Evolutionary conservation across 2,329 filamentous ascomycete genomes (phyloP).

Genomic region (Ilyonectria destructans): DNA sequence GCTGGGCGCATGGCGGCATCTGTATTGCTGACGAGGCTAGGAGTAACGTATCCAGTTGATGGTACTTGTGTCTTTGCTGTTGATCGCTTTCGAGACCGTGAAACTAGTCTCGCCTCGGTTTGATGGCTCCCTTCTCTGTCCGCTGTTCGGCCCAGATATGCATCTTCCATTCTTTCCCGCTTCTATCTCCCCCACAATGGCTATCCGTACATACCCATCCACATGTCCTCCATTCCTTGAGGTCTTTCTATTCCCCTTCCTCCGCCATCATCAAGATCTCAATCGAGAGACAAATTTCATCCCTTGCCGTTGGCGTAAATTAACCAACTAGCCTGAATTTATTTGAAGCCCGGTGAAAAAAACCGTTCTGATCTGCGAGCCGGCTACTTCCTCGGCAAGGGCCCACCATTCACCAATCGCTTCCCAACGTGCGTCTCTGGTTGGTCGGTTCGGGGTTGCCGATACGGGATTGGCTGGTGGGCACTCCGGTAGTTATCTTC

Average conservation of each 20-base stretch:
- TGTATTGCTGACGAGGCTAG: neutral
- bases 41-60: no score
- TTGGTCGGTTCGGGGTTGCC: constrained; percentile 16
- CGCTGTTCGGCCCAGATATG: neutral
- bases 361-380: constrained; percentile 14
- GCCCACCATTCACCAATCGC: constrained; percentile 47
- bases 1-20: constrained; percentile 5
- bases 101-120: neutral
- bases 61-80: neutral
- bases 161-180: neutral
- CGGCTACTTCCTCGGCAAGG: constrained; percentile 44
- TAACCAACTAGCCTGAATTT: neutral
- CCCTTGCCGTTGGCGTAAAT: neutral
- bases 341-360: neutral
- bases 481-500: neutral
- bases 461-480: constrained; percentile 40
- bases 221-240: neutral
- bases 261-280: neutral
- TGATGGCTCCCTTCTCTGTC: neutral
- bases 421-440: constrained; percentile 42
- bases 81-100: neutral
- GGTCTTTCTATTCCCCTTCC: neutral
- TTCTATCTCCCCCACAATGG: neutral
- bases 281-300: neutral
- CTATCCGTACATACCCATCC: neutral